Base-by-base conservation (phyloP, 169 alveolate genomes). In the Cryptosporidium ryanae region DNA sequence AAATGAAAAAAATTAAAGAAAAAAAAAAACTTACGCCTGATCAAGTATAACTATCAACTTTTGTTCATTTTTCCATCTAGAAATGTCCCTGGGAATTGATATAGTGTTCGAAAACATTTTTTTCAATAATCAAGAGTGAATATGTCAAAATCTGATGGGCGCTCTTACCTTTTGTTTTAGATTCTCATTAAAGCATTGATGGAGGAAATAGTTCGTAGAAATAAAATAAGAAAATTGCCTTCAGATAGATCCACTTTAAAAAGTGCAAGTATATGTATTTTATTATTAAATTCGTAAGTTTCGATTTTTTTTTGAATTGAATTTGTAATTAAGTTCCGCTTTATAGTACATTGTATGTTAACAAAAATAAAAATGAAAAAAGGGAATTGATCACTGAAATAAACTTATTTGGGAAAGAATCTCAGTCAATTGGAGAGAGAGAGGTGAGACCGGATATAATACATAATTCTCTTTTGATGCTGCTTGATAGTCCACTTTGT, bases 401-500 rank as follows among this genome's bases (percentile, higher is more conserved):
- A 21, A 59, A 59, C 23, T n/a, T 59, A 34, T 18, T 59, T n/a
- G 71, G 43, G 27, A 25, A 25, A 61, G 32, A 29, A 10, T 13
- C n/a, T n/a, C n/a, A 43, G 3, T 38, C 27, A 6, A 32, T 44
- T 21, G 17, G 8, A 23, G 18, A 13, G 18, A 43, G 17, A 23
- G 87, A 76, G 21, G 52, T 61, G 59, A 38, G 87, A 18, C 87
- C 87, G 31, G 87, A 76, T 27, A 76, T 76, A 2, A 27, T 76
- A 21, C 87, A 76, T 43, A 76, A 76, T 43, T 76, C 76, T n/a
- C 49, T 76, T 7, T 44, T 76, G 44, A 76, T 76, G 87, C 44
- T 76, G 25, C 71, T 76, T 21, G 87, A 76, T 17, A 76, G 87
- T 59, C 87, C 87, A 43, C 63, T 76, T 21, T 76, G 87, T 38